Evolutionary conservation across 1,284 basidiomycete species (phyloP).

Genomic region (Malassezia restricta): DNA sequence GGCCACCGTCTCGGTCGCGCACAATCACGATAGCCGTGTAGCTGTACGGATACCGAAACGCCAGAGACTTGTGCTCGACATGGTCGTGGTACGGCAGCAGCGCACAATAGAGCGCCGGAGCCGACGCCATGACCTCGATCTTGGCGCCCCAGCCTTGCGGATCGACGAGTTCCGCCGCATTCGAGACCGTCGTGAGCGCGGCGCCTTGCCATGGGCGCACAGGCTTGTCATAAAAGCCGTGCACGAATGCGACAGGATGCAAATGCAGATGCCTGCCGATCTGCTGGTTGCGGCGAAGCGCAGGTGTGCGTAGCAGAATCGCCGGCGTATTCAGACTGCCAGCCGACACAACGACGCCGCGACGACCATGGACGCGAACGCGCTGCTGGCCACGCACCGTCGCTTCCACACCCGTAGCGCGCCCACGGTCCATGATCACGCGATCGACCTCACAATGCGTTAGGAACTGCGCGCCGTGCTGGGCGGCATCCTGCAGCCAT

Average conservation of each 20-base stretch:
- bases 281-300: conserved; percentile 47
- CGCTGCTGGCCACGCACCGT: conserved; percentile 32
- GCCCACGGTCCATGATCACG: conserved; percentile 45
- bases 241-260: conserved; percentile 48
- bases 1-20: conserved; percentile 44
- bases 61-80: conserved; percentile 45
- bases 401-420: conserved; percentile 34
- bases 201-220: conserved; percentile 49
- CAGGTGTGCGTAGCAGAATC: conserved; percentile 48
- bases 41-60: conserved; percentile 43
- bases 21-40: conserved; percentile 42
- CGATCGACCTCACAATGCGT: conserved; percentile 45
- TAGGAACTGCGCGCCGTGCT: conserved; percentile 45
- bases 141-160: conserved; percentile 47
- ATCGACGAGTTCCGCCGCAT: conserved; percentile 35
- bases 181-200: conserved; percentile 48
- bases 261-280: conserved; percentile 49
- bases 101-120: conserved; percentile 45
- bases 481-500: conserved; percentile 47
- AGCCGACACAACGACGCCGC: conserved; percentile 46
- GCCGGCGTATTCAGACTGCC: conserved; percentile 49
- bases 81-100: conserved; percentile 44
- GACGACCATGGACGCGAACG: conserved; percentile 38
- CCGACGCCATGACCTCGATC: conserved; percentile 49
- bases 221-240: conserved; percentile 47